Percentiles rank a stretch among this genome's conserved stretches.
Conservation (phyloP, 2,329 filamentous ascomycete genomes). For the Tolypocladium capitatum region DNA sequence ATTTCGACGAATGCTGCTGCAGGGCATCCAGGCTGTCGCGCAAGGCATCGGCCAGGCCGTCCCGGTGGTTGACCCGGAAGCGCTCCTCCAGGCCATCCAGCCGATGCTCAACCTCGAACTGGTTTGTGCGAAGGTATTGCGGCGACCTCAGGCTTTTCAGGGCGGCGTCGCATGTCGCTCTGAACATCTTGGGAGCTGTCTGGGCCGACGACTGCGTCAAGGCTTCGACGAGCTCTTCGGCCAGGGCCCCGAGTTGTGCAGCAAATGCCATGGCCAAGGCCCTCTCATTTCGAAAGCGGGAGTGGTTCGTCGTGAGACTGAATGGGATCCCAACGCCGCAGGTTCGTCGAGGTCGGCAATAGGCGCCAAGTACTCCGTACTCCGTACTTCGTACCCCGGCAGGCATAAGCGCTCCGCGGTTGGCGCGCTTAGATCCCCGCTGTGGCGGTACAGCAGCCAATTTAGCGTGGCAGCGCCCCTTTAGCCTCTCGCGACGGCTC, state of each 20-base stretch:
- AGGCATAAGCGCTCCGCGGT: background rate
- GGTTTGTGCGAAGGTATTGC: conserved; percentile 54
- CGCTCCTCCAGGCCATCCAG: conserved; percentile 72
- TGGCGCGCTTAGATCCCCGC: background rate
- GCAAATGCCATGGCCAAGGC: conserved; percentile 51
- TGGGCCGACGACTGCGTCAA: conserved; percentile 39
- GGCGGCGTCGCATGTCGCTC: conserved; percentile 32
- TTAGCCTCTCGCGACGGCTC: background rate
- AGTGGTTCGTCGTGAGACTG: background rate
- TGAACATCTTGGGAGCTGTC: conserved; percentile 23
- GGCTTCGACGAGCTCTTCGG: conserved; percentile 56
- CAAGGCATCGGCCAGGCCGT: conserved; percentile 65
- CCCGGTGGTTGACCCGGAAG: conserved; percentile 66
- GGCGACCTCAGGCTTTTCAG: conserved; percentile 40
- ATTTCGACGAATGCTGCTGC: conserved; percentile 39
- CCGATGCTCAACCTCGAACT: conserved; percentile 55
- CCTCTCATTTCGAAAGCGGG: background rate
- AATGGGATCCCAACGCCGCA: background rate
- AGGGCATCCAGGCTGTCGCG: conserved; percentile 45
- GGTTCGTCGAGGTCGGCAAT: background rate
- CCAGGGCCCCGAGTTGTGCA: conserved; percentile 48
- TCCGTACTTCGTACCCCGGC: no score
- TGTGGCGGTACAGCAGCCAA: background rate
- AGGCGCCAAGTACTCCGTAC: no score
- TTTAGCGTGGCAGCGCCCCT: background rate